phyloP scores from a whole-genome alignment of 1,284 basidiomycete genomes.

The Amylostereum areolatum region DNA sequence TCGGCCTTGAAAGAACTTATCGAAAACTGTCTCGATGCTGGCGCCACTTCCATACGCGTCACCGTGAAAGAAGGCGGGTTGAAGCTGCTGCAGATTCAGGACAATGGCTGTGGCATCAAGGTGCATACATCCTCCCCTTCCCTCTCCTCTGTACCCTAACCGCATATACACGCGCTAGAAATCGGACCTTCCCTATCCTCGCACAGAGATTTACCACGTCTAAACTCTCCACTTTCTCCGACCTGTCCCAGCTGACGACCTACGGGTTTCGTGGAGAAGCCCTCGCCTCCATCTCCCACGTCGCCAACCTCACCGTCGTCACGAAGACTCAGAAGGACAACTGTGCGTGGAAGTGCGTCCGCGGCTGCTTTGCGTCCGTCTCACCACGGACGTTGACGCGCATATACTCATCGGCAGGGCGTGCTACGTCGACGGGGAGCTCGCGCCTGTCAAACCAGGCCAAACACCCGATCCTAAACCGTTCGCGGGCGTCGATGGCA shows the following conservation, averaged over 20 bases:
- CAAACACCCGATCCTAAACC: conserved; percentile 75
- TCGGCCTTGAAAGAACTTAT: conserved; percentile 96
- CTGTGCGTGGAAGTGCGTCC: conserved; percentile 85
- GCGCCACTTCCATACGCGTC: conserved; percentile 81
- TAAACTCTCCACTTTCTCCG: conserved; percentile 84
- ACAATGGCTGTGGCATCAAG: conserved; percentile 93
- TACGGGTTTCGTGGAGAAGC: conserved; percentile 99
- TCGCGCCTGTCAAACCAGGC: conserved; percentile 66
- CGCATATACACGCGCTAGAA: conserved; percentile 27
- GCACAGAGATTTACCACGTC: conserved; percentile 97
- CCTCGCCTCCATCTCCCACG: conserved; percentile 93
- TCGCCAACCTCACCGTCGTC: conserved; percentile 82
- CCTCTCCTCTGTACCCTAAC: neutral
- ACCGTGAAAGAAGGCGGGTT: conserved; percentile 94
- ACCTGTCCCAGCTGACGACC: conserved; percentile 81
- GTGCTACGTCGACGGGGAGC: conserved; percentile 68
- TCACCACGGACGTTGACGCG: neutral
- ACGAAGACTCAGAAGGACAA: conserved; percentile 81
- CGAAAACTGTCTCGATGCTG: conserved; percentile 94
- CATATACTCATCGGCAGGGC: conserved; percentile 45
- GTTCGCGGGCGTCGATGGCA: conserved; percentile 93
- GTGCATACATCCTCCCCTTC: conserved; percentile 30
- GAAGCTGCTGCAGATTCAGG: conserved; percentile 93
- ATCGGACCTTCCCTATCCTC: conserved; percentile 81
- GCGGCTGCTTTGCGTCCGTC: neutral